Evolutionary conservation across 106 monocot species (phyloP).

Genomic region (Acanthochlamys bracteata): DNA sequence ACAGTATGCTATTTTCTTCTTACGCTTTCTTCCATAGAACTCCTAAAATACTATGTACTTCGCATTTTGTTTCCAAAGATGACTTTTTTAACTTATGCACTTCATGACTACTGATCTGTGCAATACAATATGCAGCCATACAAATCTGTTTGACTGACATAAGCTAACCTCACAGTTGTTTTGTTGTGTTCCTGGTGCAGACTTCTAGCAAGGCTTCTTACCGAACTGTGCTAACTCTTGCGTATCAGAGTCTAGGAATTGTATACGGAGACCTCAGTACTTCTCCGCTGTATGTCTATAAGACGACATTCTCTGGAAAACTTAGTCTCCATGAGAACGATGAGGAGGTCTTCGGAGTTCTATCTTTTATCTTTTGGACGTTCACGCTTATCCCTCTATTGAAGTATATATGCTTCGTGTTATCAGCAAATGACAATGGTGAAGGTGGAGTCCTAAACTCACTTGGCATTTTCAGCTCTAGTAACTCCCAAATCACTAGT

Average conservation of each 20-base stretch:
- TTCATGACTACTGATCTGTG: too few relatives aligned
- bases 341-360: constrained; percentile 64
- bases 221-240: constrained; percentile 45
- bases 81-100: too few relatives aligned
- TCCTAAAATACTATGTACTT: too few relatives aligned
- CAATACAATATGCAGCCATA: too few relatives aligned
- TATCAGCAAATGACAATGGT: constrained; percentile 75
- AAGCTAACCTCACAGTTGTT: constrained; percentile 7
- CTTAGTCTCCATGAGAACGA: constrained; percentile 59
- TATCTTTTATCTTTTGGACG: constrained; percentile 81
- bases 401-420: constrained; percentile 56
- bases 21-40: too few relatives aligned
- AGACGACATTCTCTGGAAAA: constrained; percentile 69
- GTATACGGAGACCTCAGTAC: constrained; percentile 83
- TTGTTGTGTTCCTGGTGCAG: constrained; percentile 19
- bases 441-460: constrained; percentile 63
- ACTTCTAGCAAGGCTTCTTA: constrained; percentile 20
- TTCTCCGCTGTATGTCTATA: constrained; percentile 79
- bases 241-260: constrained; percentile 78
- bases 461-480: too few relatives aligned
- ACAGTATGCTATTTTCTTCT: too few relatives aligned
- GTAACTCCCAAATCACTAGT: too few relatives aligned
- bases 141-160: too few relatives aligned
- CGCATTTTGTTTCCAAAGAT: too few relatives aligned
- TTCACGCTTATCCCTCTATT: constrained; percentile 66